phyloP scores from a whole-genome alignment of 164 flowering plant species.

The Umbellularia californica region DNA sequence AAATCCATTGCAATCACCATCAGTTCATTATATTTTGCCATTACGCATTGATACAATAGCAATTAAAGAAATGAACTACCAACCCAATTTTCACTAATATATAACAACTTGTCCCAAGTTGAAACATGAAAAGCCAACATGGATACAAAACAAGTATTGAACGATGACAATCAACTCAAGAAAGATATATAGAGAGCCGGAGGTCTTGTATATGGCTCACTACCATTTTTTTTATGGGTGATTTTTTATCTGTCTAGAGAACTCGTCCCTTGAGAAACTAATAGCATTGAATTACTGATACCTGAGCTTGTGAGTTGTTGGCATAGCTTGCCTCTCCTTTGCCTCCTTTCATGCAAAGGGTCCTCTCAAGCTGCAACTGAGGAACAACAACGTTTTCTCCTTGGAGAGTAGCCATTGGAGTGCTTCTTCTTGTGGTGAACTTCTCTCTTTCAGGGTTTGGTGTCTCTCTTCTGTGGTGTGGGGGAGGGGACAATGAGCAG shows the following conservation, averaged over 20 bases:
- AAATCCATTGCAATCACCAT: too few relatives aligned
- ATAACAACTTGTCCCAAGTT: too few relatives aligned
- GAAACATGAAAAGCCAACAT: too few relatives aligned
- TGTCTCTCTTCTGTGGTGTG: not conserved
- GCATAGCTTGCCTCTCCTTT: constrained; percentile 79
- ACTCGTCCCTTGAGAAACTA: too few relatives aligned
- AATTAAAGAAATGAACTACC: too few relatives aligned
- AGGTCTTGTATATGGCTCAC: too few relatives aligned
- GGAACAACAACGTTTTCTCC: constrained; percentile 60
- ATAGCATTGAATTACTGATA: constrained; percentile 5
- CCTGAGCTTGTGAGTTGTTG: constrained; percentile 93
- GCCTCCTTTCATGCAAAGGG: constrained; percentile 89
- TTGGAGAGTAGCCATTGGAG: constrained; percentile 30
- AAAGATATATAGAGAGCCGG: not conserved
- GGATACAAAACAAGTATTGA: not conserved
- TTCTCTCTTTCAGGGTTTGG: not conserved
- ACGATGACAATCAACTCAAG: not conserved
- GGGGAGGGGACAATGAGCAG: not conserved
- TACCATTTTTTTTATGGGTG: too few relatives aligned
- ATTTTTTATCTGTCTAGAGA: too few relatives aligned
- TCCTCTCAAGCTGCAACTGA: constrained; percentile 57
- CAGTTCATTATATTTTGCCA: too few relatives aligned
- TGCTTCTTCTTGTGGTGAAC: not conserved
- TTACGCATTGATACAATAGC: too few relatives aligned
- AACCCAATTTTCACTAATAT: too few relatives aligned